phyloP scores from a whole-genome alignment of 768 basidiomycete species.

The Pleurotus citrinopileatus region DNA sequence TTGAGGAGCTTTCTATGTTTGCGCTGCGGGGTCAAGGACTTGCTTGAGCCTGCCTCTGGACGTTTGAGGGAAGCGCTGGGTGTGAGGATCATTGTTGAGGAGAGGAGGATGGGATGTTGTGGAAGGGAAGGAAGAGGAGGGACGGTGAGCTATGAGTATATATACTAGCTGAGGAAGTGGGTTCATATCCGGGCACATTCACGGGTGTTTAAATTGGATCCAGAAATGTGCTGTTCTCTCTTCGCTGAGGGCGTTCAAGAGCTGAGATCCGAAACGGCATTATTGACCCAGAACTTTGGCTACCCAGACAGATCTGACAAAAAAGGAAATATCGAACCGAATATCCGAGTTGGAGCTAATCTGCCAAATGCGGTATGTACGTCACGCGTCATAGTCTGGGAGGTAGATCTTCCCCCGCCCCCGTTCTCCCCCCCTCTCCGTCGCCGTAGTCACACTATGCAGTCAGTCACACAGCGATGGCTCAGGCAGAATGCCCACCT shows the following conservation, averaged over 20 bases:
- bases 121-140: slow-evolving; percentile 18
- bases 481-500: slow-evolving; percentile 58
- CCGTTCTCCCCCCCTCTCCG: neutral
- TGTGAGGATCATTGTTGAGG: slow-evolving; percentile 16
- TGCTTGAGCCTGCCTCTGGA: slow-evolving; percentile 22
- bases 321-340: slow-evolving; percentile 23
- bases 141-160: slow-evolving; percentile 14
- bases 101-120: slow-evolving; percentile 19
- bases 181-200: slow-evolving; percentile 22
- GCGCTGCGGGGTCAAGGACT: slow-evolving; percentile 67
- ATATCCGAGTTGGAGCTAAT: slow-evolving; percentile 11
- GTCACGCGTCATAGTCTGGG: neutral
- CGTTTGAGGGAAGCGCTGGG: slow-evolving; percentile 30
- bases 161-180: slow-evolving; percentile 31
- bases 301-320: slow-evolving; percentile 26
- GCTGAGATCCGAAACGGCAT: slow-evolving; percentile 60
- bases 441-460: neutral
- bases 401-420: neutral
- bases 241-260: slow-evolving; percentile 16
- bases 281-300: slow-evolving; percentile 46
- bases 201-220: slow-evolving; percentile 20
- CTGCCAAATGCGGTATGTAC: neutral
- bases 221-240: slow-evolving; percentile 15
- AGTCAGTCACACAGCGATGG: slow-evolving; percentile 56
- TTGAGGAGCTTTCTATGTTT: slow-evolving; percentile 85